Conservation (phyloP, 148 eudicot species). For the Cornus suecica region DNA sequence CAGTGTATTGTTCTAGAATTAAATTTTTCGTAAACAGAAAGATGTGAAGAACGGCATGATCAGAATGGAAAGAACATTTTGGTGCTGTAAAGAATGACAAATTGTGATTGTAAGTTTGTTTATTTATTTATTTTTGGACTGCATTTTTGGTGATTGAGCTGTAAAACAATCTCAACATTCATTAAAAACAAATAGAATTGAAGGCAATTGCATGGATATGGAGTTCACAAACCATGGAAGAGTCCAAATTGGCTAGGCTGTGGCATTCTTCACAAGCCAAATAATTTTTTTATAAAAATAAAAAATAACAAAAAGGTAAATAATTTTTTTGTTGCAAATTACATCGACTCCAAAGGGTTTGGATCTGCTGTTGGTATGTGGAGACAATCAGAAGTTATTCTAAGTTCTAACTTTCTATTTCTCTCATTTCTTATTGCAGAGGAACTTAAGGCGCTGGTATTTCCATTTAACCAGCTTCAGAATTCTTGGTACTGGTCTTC, state of each 20-base stretch:
- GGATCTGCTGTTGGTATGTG: neutral
- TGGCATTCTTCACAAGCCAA: neutral
- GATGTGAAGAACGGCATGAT: neutral
- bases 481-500: neutral
- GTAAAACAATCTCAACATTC: neutral
- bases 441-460: slow-evolving; percentile 1
- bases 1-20: neutral
- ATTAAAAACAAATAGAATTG: neutral
- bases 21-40: slow-evolving; percentile 1
- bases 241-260: no score
- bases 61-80: no score
- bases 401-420: neutral
- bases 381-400: neutral
- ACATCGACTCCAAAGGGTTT: no score
- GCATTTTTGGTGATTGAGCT: neutral
- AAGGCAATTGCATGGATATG: no score
- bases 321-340: no score
- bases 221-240: no score
- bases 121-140: neutral
- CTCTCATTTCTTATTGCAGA: slow-evolving; percentile 18
- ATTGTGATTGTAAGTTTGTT: neutral
- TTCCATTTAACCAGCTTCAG: neutral
- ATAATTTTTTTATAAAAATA: no score
- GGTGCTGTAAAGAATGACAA: no score
- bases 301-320: no score